Evolutionary conservation across 78 protist species (phyloP).

Genomic region (Anaeramoeba ignava): DNA sequence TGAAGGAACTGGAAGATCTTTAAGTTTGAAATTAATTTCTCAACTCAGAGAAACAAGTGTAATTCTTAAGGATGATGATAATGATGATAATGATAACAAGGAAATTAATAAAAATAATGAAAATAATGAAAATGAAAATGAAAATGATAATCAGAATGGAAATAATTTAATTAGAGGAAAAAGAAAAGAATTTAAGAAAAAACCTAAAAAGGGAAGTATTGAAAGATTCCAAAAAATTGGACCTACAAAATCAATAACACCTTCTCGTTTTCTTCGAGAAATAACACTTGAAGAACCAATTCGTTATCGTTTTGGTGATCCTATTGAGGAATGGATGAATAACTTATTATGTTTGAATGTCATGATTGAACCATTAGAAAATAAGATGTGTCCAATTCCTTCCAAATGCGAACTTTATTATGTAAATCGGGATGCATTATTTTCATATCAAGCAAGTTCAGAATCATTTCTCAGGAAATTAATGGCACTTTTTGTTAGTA

Average conservation of each 20-base stretch:
- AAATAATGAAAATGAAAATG: neutral
- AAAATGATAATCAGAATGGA: neutral
- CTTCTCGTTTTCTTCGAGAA: conserved; percentile 44
- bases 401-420: conserved; percentile 73
- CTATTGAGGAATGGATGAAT: conserved; percentile 73
- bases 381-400: conserved; percentile 47
- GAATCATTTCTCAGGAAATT: conserved; percentile 70
- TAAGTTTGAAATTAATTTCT: conserved; percentile 87
- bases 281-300: conserved; percentile 85
- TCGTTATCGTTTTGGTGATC: conserved; percentile 67
- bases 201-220: neutral
- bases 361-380: neutral
- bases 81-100: neutral
- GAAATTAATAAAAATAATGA: neutral
- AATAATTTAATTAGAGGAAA: neutral
- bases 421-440: conserved; percentile 92
- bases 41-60: conserved; percentile 50
- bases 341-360: conserved; percentile 86
- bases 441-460: conserved; percentile 80
- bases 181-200: neutral
- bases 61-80: neutral
- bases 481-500: conserved; percentile 82
- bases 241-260: conserved; percentile 1
- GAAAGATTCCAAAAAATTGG: conserved; percentile 8
- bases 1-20: conserved; percentile 99